phyloP scores from a whole-genome alignment of 805 yeast species.

The Ogataea allantospora region DNA sequence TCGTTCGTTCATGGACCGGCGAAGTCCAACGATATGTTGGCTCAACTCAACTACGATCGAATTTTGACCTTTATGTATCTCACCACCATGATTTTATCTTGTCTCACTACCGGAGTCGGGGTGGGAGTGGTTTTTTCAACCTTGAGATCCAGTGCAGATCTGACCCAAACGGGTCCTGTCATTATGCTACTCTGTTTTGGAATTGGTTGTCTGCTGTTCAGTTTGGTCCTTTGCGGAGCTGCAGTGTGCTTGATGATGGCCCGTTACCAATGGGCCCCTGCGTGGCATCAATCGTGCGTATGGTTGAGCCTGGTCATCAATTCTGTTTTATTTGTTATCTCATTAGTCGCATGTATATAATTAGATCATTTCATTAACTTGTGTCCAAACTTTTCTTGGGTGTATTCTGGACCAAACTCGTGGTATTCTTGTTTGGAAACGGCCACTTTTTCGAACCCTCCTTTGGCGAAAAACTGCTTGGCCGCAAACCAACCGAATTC shows the following conservation, averaged over 20 bases:
- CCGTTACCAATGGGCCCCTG: conserved; percentile 37
- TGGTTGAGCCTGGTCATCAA: conserved; percentile 41
- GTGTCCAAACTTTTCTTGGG: conserved; percentile 34
- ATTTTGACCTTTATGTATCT: conserved; percentile 45
- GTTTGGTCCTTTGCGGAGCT: conserved; percentile 41
- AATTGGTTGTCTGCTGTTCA: conserved; percentile 39
- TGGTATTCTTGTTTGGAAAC: conserved; percentile 77
- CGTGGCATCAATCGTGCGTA: conserved; percentile 43
- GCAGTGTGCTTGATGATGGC: conserved; percentile 45
- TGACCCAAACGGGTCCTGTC: conserved; percentile 17
- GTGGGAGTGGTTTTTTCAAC: conserved; percentile 40
- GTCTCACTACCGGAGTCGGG: conserved; percentile 43
- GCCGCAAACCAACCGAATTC: conserved; percentile 54
- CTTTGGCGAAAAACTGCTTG: conserved; percentile 42
- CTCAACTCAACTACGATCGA: conserved; percentile 38
- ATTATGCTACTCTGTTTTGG: conserved; percentile 35
- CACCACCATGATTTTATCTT: conserved; percentile 38
- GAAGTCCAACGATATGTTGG: conserved; percentile 17
- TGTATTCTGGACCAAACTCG: conserved; percentile 69
- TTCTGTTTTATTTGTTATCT: conserved; percentile 43
- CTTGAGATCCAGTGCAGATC: conserved; percentile 9
- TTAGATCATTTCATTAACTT: conserved; percentile 15
- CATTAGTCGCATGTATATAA: conserved; percentile 29
- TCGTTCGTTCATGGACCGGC: conserved; percentile 13
- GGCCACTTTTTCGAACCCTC: conserved; percentile 48